Base-by-base conservation (phyloP, 805 yeast genomes). In the Lipomyces yamadae region DNA sequence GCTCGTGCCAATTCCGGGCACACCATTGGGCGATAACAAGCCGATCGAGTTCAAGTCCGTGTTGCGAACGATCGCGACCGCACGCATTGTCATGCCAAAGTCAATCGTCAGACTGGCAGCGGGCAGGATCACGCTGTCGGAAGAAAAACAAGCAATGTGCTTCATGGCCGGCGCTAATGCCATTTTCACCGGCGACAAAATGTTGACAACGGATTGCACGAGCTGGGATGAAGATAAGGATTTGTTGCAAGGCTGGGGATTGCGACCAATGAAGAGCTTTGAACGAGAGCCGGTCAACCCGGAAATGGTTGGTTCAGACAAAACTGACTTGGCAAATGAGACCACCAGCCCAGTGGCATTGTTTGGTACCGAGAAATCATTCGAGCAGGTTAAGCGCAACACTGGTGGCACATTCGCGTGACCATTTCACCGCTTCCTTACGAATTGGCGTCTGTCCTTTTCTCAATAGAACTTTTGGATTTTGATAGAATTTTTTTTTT, bases 191-290 rank as follows among this genome's bases (percentile, higher is more conserved):
- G 95, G 95, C 48, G 88, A 89, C 76, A 85, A 83, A 71, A 90
- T 90, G 94, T 79, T 90, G 64, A 90, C 95, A 1, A 90, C 95
- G 3, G 85, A 87, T 86, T 89, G 94, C 75, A 88, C 85, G 71
- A 92, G 92, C 5, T 90, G 94, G 93, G 91, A 89, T 57, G 93
- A 89, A 72, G 95, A 90, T 74, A 88, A 83, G 65, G 82, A 77
- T 7, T 85, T 90, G 91, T 78, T 90, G 37, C 75, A 77, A 5
- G 85, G 83, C 72, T 90, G 93, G 93, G 95, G 95, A 0, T 71
- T 87, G 72, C 37, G 57, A 34, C 69, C 69, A 3, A 35, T 65
- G 59, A 58, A 50, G 57, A 60, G 64, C 29, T 64, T 64, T 29
- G 67, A 64, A 56, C 55, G 57, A 50, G 64, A 56, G 53, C 29